Base-by-base conservation (phyloP, 2,329 filamentous ascomycete species). In the Aspergillus sp. region DNA sequence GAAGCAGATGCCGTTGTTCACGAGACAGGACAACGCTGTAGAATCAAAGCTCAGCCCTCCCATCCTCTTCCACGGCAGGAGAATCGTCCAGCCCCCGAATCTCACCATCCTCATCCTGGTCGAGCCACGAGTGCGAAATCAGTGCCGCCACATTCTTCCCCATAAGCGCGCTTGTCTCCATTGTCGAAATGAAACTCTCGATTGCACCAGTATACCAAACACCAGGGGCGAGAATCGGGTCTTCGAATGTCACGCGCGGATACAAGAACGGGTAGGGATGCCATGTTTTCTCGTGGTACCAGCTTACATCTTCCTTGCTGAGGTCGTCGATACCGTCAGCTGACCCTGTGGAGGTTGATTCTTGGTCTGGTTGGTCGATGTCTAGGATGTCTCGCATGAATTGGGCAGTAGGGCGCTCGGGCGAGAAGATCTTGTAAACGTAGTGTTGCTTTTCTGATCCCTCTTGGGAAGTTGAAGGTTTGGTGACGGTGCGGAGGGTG, bases 101-200 rank as follows among this genome's bases (percentile, higher is more conserved):
- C 19, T 56, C 19, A 9, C 47, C 47, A 52, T 46, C 47, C 21
- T 52, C 54, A 47, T 57, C 31, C 17, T 65, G 31, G 23, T 65
- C 81, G 55, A 82, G 73, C 58, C 83, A 79, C 5, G 75, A 83
- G 76, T 80, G 83, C 70, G 71, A 68, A 49, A 85, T 85, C 62
- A 85, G 81, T 56, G 80, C 79, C 15, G 79, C 80, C 55, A 84
- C 79, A 60, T 87, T 87, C 70, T 74, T 80, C 5, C 95, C 95
- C 86, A 95, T 95, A 64, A 98, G 75, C 1, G 91, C 90, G 72
- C 88, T 96, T 6, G 95, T 97, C 80, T 99, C 95, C 95, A 99
- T 98, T 0, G 92, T 96, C 9, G 90, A 95, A 65, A 98, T 96
- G 72, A 99, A 97, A 65, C 89, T 89, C 76, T 98, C 93, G 44